Evolutionary conservation across 2,329 filamentous ascomycete genomes (phyloP).

Genomic region (Exophiala calicioides): DNA sequence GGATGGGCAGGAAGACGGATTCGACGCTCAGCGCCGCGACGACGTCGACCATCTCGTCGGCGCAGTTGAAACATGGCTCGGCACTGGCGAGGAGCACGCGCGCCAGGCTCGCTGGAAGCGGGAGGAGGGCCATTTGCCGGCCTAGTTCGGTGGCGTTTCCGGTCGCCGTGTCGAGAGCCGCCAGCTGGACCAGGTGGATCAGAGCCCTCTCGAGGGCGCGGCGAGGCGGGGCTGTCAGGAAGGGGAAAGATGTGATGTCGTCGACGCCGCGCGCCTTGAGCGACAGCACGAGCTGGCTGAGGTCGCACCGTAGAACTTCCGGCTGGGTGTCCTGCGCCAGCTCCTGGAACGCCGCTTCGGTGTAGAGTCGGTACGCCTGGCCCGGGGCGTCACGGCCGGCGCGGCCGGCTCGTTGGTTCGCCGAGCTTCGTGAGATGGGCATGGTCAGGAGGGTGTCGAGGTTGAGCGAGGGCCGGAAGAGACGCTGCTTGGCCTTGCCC

Average conservation of each 20-base stretch:
- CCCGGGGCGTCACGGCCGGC: constrained; percentile 90
- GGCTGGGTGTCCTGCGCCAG: constrained; percentile 76
- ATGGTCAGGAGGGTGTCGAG: constrained; percentile 90
- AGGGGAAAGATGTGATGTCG: constrained; percentile 78
- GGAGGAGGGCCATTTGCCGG: constrained; percentile 75
- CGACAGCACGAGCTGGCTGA: constrained; percentile 80
- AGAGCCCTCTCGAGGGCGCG: constrained; percentile 81
- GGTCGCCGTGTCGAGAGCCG: constrained; percentile 66
- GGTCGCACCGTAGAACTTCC: constrained; percentile 87
- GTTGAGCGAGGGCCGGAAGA: constrained; percentile 79
- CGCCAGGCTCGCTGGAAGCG: constrained; percentile 77
- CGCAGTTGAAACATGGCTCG: constrained; percentile 67
- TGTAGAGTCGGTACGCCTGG: constrained; percentile 88
- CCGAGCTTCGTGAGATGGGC: constrained; percentile 88
- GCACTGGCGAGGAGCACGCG: constrained; percentile 81
- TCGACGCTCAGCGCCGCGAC: constrained; percentile 67
- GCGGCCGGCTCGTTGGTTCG: constrained; percentile 86
- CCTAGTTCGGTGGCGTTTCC: constrained; percentile 75
- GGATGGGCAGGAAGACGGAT: constrained; percentile 62
- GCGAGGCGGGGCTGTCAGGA: constrained; percentile 77
- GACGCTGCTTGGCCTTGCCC: constrained; percentile 91
- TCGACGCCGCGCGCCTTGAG: constrained; percentile 91
- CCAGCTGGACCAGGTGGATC: constrained; percentile 74
- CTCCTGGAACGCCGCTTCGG: constrained; percentile 69
- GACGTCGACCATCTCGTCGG: constrained; percentile 83